phyloP scores from a whole-genome alignment of 768 basidiomycete species.

The Mrakia blollopis region DNA sequence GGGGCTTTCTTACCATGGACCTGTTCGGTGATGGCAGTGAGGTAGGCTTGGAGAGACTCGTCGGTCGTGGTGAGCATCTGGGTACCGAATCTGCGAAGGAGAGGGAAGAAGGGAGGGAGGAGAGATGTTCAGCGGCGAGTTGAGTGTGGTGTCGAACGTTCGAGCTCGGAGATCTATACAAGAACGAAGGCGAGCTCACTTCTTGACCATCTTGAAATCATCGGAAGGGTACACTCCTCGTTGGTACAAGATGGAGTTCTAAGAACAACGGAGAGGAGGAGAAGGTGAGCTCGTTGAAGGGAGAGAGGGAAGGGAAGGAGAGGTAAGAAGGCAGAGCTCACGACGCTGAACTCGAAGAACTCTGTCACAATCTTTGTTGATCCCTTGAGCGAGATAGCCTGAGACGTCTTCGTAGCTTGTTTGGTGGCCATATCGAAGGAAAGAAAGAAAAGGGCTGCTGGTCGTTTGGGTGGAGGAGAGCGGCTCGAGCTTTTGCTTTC shows the following conservation, averaged over 20 bases:
- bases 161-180: background rate
- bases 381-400: constrained; percentile 84
- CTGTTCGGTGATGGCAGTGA: constrained; percentile 88
- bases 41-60: constrained; percentile 83
- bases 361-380: constrained; percentile 90
- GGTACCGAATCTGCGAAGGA: constrained; percentile 61
- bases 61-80: constrained; percentile 93
- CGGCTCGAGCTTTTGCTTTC: too few relatives aligned
- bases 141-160: too few relatives aligned
- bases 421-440: constrained; percentile 41
- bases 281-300: background rate
- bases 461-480: background rate
- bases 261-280: background rate
- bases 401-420: constrained; percentile 42
- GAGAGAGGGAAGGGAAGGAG: background rate
- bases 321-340: constrained; percentile 49
- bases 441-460: background rate
- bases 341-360: constrained; percentile 97
- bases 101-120: background rate
- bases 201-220: constrained; percentile 99
- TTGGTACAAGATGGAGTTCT: constrained; percentile 82
- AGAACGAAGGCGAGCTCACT: constrained; percentile 44
- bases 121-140: background rate
- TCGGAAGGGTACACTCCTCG: constrained; percentile 94
- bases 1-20: constrained; percentile 75